Percentiles rank a stretch among this genome's conserved stretches.
Evolutionary conservation across 768 basidiomycete genomes (phyloP).

Genomic region (Termitomyces eurrhizus): DNA sequence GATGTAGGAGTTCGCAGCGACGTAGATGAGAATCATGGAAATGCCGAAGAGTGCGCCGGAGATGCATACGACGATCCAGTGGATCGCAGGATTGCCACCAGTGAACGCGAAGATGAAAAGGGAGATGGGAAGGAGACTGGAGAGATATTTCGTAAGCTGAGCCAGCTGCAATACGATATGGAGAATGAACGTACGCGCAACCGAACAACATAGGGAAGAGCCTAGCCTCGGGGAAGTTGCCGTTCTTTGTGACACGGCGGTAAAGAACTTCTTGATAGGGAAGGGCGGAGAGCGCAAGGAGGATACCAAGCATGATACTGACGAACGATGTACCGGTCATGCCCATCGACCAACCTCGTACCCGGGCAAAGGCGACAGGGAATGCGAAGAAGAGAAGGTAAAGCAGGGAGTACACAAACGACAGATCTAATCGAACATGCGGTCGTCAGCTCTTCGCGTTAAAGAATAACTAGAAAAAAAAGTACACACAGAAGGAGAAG

Average conservation of each 20-base stretch:
- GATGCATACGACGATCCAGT: constrained; percentile 34
- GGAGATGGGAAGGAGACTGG: constrained; percentile 30
- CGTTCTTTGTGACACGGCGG: constrained; percentile 26
- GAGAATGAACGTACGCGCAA: constrained; percentile 25
- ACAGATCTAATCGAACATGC: constrained; percentile 26
- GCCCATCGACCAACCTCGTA: constrained; percentile 36
- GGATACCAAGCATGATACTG: constrained; percentile 39
- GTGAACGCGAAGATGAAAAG: constrained; percentile 45
- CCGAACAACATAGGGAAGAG: constrained; percentile 38
- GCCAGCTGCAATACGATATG: neutral
- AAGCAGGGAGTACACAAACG: constrained; percentile 39
- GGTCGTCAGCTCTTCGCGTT: neutral
- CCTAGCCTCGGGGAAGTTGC: constrained; percentile 40
- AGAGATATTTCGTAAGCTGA: neutral
- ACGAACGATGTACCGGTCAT: constrained; percentile 40
- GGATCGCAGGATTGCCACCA: constrained; percentile 32
- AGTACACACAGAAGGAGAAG: constrained; percentile 12
- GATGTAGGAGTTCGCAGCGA: constrained; percentile 42
- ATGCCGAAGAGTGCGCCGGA: constrained; percentile 36
- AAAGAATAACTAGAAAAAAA: neutral
- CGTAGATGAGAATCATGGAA: constrained; percentile 39
- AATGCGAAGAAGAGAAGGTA: constrained; percentile 43
- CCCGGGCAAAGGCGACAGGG: constrained; percentile 37
- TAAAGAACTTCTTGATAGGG: constrained; percentile 33
- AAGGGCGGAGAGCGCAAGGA: constrained; percentile 25